Percentiles rank a stretch among this genome's conserved stretches.
phyloP scores from a whole-genome alignment of 345 rosid species.

The Populus nigra region DNA sequence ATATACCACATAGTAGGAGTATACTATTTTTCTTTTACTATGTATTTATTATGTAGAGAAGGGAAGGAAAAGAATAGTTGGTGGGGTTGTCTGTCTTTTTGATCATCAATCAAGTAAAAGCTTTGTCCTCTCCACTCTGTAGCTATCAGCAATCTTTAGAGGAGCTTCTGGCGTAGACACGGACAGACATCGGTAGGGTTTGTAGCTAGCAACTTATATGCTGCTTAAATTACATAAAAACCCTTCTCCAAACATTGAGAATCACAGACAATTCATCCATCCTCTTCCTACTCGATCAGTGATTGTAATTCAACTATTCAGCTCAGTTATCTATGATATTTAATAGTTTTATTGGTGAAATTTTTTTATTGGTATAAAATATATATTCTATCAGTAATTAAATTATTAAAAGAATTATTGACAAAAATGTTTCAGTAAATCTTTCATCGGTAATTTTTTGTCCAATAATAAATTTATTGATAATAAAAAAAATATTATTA shows the following conservation, averaged over 20 bases:
- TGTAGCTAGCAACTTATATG: background rate
- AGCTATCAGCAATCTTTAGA: background rate
- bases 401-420: no score
- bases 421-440: no score
- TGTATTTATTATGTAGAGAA: no score
- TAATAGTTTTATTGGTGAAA: fast-evolving
- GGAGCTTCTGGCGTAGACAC: background rate
- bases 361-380: no score
- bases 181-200: background rate
- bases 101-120: background rate
- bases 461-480: no score
- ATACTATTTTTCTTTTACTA: no score
- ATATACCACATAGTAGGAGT: background rate
- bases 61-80: background rate
- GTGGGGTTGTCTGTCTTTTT: background rate
- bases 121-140: background rate
- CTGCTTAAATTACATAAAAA: background rate
- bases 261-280: background rate
- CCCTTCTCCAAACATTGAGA: background rate
- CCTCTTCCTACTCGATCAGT: background rate
- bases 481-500: no score
- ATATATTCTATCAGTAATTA: no score
- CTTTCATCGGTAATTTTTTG: no score
- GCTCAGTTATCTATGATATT: no score
- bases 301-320: background rate